Conservation (phyloP, 257 asterid genomes). For the Oldenlandia corymbosa region DNA sequence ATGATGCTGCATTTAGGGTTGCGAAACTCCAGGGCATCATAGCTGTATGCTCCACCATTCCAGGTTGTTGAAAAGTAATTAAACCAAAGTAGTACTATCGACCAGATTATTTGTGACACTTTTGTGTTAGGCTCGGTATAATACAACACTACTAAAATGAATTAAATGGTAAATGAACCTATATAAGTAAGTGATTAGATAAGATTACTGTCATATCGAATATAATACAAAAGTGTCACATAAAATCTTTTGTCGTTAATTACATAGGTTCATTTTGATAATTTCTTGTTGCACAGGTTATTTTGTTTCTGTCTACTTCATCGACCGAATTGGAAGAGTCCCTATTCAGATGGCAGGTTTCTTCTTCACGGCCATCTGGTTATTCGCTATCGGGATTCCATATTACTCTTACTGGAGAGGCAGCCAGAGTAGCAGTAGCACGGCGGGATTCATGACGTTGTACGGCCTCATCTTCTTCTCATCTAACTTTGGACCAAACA, state of each 20-base stretch:
- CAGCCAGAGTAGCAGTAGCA: neutral
- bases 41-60: conserved; percentile 47
- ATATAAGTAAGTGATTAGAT: too few species aligned
- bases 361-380: conserved; percentile 36
- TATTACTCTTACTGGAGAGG: conserved; percentile 25
- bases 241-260: too few species aligned
- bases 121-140: too few species aligned
- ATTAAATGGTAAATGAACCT: too few species aligned
- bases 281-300: too few species aligned
- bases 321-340: conserved; percentile 49
- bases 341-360: conserved; percentile 50
- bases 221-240: too few species aligned
- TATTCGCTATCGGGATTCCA: conserved; percentile 42
- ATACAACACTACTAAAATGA: too few species aligned
- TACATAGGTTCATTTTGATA: too few species aligned
- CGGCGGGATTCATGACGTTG: conserved; percentile 35
- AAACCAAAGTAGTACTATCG: too few species aligned
- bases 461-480: conserved; percentile 45
- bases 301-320: conserved; percentile 44
- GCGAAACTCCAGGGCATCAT: conserved; percentile 48
- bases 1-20: conserved; percentile 36
- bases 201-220: too few species aligned
- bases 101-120: too few species aligned
- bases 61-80: too few species aligned
- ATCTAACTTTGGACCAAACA: conserved; percentile 57